phyloP scores from a whole-genome alignment of 2,329 filamentous ascomycete species.

The Plectosphaerella plurivora region DNA sequence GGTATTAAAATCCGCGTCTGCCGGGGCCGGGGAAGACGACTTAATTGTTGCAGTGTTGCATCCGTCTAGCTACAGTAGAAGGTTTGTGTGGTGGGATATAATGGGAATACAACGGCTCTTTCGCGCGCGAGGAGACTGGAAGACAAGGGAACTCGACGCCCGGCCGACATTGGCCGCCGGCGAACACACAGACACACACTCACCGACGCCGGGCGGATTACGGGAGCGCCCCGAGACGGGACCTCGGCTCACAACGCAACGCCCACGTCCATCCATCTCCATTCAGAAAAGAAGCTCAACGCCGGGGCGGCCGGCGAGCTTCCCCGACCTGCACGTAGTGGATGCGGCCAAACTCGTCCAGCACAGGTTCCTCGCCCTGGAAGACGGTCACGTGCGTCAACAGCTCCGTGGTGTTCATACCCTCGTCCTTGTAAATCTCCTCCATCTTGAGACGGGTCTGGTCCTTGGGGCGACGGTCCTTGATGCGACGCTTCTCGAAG shows the following conservation, averaged over 20 bases:
- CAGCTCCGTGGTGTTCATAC: constrained; percentile 16
- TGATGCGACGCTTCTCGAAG: constrained; percentile 54
- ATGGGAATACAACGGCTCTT: background rate
- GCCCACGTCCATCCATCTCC: background rate
- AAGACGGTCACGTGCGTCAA: background rate
- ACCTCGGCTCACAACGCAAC: background rate
- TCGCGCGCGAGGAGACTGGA: background rate
- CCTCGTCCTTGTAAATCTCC: constrained; percentile 17
- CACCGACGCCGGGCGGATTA: no score
- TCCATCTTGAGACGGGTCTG: constrained; percentile 50
- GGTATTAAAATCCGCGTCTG: no score
- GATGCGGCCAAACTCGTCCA: constrained; percentile 1
- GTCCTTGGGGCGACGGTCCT: constrained; percentile 45
- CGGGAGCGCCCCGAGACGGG: background rate
- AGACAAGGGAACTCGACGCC: background rate
- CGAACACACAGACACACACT: no score
- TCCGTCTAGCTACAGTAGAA: background rate
- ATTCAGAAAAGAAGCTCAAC: background rate
- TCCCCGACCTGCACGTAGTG: background rate
- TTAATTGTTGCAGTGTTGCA: constrained; percentile 1
- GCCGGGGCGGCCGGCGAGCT: background rate
- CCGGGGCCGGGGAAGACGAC: background rate
- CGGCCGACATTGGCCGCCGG: background rate
- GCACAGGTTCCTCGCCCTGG: background rate
- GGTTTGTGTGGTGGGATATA: background rate